A percentile compares a stretch with the other conserved stretches of the same genome.
phyloP scores from a whole-genome alignment of 805 yeast genomes.

The Candida multigemmis region DNA sequence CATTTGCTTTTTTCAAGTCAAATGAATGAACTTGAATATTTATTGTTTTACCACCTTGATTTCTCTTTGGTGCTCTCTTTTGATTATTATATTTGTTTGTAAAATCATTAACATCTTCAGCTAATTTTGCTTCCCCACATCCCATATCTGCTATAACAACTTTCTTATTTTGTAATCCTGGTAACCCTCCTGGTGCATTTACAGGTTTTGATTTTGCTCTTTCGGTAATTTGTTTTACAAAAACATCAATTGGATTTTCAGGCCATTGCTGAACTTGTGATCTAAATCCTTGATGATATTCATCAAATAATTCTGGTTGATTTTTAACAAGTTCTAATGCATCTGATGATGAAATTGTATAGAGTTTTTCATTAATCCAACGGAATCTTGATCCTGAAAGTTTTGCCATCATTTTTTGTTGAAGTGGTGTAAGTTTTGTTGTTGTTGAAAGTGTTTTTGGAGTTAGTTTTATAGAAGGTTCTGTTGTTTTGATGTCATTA shows the following conservation, averaged over 20 bases:
- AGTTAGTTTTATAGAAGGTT: no score
- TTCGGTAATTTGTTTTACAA: conserved; percentile 59
- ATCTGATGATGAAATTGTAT: conserved; percentile 70
- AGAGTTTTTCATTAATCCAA: conserved; percentile 97
- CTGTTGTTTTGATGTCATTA: no score
- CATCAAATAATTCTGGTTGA: conserved; percentile 86
- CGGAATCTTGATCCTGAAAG: conserved; percentile 91
- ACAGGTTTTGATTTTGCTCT: conserved; percentile 53
- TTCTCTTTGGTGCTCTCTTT: conserved; percentile 10
- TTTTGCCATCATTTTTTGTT: conserved; percentile 92
- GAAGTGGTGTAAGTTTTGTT: conserved; percentile 68
- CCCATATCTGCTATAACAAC: conserved; percentile 97
- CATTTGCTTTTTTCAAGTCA: conserved; percentile 84
- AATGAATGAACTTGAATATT: conserved; percentile 73
- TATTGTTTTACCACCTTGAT: conserved; percentile 22
- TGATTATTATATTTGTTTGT: conserved; percentile 21
- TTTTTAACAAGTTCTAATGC: conserved; percentile 66
- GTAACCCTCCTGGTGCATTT: conserved; percentile 94
- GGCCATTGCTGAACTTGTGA: conserved; percentile 98
- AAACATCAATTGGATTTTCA: conserved; percentile 92
- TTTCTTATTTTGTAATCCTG: conserved; percentile 52
- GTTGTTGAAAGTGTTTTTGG: conserved; percentile 2
- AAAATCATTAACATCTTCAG: conserved; percentile 53
- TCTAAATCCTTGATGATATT: conserved; percentile 91
- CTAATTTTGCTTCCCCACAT: conserved; percentile 93